Evolutionary conservation across 225 moss, liverwort and hornwort species (phyloP), one percentile per base, ranked within the genome.

Genomic region (Sphagnum contortum): DNA sequence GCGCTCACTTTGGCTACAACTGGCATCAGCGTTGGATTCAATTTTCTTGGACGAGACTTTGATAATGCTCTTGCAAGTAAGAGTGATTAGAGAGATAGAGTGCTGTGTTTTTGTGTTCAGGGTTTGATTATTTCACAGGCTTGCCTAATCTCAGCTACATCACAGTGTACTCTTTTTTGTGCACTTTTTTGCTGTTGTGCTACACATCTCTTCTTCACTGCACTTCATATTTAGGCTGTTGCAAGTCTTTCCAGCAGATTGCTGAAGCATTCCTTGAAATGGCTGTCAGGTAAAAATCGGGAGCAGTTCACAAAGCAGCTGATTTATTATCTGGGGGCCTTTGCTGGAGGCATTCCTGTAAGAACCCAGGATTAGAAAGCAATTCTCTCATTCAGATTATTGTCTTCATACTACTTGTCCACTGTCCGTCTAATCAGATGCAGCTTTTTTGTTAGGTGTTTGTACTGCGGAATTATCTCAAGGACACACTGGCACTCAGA

Each of bases 31-130:
- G 95, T 95, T 60, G 92, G 88, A 64, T 95, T 95, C 83, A 95
- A 89, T 79, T 95, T 92, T 65, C 79, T 95, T 62, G 91, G 95
- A 67, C 88, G 95, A 69, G 95, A 95, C 75, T 95, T 95, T 71
- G 90, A 95, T 70, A 95, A 92, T 75, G 92, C 95, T 50, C 85
- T 95, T 65, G 91, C 95, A 47, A 92, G 95, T 95, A 77, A 80
- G 94, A 29, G 29, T 29, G 29, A 29, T 29, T 29, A 69, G 3
- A 13, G 69, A 53, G 29, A 7, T 54, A 48, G 8, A 46, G 3
- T 4, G 11, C 6, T 12, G 5, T 45, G 11, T 44, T 48, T 14
- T 6, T n/a, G 8, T 62, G 2, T 0, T 12, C 49, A 11, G 44
- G 4, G n/a, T 12, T 10, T 12, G 12, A 12, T 2, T 4, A 47